A percentile compares a stretch with the other conserved stretches of the same genome.
phyloP scores from a whole-genome alignment of 108 stramenopile species.

The Stephanodiscus minutulus region DNA sequence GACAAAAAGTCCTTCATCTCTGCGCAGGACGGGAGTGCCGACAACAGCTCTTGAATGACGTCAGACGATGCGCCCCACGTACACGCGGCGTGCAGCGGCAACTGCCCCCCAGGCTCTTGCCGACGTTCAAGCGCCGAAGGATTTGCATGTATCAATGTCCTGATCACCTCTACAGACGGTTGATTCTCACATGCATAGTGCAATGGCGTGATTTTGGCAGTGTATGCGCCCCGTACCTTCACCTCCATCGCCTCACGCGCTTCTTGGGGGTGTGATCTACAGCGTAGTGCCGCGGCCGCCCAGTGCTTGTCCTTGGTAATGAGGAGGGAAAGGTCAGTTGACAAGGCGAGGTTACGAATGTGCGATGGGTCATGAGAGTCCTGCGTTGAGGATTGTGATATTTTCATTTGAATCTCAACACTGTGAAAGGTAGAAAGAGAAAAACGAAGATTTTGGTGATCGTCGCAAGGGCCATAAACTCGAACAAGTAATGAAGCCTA shows the following conservation, averaged over 20 bases:
- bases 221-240: conserved; percentile 79
- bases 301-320: conserved; percentile 66
- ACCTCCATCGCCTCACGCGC: conserved; percentile 60
- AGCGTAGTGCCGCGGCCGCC: conserved; percentile 62
- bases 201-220: conserved; percentile 69
- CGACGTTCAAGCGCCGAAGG: conserved; percentile 57
- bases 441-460: not conserved
- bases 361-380: conserved; percentile 12
- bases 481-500: not conserved
- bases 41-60: conserved; percentile 56
- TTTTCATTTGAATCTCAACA: conserved; percentile 36
- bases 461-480: not conserved
- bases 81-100: conserved; percentile 82
- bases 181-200: conserved; percentile 79
- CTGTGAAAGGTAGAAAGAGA: conserved; percentile 1
- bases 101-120: conserved; percentile 75
- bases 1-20: conserved; percentile 70
- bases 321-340: conserved; percentile 59
- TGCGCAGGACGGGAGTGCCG: conserved; percentile 58
- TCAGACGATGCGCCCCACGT: conserved; percentile 75
- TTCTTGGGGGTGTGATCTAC: conserved; percentile 60
- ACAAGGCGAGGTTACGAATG: conserved; percentile 29
- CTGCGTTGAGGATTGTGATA: not conserved
- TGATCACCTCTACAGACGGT: conserved; percentile 68
- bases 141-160: conserved; percentile 59